phyloP scores from a whole-genome alignment of 805 yeast genomes.

The Cyberlindnera petersonii region DNA sequence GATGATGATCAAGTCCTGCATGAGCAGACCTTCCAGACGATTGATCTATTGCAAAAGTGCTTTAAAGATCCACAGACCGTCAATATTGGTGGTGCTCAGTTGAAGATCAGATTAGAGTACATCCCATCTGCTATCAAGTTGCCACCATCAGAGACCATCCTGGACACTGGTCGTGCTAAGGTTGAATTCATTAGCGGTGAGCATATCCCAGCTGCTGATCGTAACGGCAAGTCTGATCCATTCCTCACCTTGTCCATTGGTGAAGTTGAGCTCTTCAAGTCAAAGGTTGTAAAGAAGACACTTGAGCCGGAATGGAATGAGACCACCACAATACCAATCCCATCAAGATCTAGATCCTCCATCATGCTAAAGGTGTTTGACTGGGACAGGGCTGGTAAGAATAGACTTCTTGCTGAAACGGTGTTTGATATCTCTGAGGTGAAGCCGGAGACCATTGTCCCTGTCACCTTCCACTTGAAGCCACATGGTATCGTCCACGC shows the following conservation, averaged over 20 bases:
- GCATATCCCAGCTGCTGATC: constrained; percentile 54
- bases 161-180: constrained; percentile 63
- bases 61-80: constrained; percentile 44
- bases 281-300: constrained; percentile 60
- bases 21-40: constrained; percentile 47
- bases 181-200: constrained; percentile 56
- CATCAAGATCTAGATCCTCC: constrained; percentile 55
- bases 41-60: constrained; percentile 50
- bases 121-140: constrained; percentile 54
- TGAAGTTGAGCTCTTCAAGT: constrained; percentile 50
- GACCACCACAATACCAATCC: constrained; percentile 50
- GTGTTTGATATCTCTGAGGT: constrained; percentile 46
- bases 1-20: constrained; percentile 45
- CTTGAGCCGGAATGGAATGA: constrained; percentile 80
- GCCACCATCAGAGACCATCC: constrained; percentile 55
- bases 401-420: constrained; percentile 55
- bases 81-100: constrained; percentile 36
- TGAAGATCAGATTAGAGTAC: constrained; percentile 53
- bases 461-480: constrained; percentile 46
- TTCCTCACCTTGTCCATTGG: constrained; percentile 50
- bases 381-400: constrained; percentile 76
- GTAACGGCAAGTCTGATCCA: constrained; percentile 79
- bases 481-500: constrained; percentile 64
- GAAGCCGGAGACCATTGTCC: constrained; percentile 41
- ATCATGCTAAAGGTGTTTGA: constrained; percentile 53